These are phyloP conservation scores for Cotoneaster glaucophyllus DNA, from an alignment of 306 rosid genomes.

Conservation along the genomic window DNA sequence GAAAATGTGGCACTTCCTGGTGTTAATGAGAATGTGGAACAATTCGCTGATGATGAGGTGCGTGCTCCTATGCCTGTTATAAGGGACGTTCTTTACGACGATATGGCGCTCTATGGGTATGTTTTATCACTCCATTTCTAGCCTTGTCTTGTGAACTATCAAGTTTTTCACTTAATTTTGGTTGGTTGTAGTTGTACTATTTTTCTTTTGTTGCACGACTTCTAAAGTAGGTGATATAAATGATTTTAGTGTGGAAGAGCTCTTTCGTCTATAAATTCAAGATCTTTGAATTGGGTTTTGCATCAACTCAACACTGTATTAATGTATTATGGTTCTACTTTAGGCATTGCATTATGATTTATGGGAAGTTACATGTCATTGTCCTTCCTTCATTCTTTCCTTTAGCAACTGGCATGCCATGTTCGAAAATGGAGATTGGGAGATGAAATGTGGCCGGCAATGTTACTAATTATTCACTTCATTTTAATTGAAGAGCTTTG, in stretches of 20 bases:
- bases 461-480: neutral
- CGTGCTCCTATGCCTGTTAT: slow-evolving; percentile 92
- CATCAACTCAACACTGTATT: neutral
- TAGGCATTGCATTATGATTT: neutral
- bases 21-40: slow-evolving; percentile 31
- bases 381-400: neutral
- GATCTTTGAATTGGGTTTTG: neutral
- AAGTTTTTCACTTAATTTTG: neutral
- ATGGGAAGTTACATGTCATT: neutral
- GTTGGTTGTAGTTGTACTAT: neutral
- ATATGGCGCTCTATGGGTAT: slow-evolving; percentile 65
- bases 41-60: slow-evolving; percentile 59
- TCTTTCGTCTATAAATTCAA: neutral
- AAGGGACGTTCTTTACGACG: slow-evolving; percentile 90
- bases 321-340: neutral
- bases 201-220: neutral
- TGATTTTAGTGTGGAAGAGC: neutral
- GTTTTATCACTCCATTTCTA: neutral
- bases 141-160: neutral
- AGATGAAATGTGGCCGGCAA: neutral
- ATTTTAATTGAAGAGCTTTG: neutral
- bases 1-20: slow-evolving; percentile 12
- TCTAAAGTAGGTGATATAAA: neutral
- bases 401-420: neutral
- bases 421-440: neutral